Percentiles rank a stretch among this genome's conserved stretches.
Evolutionary conservation across 257 asterid genomes (phyloP).

Genomic region (Mitragyna speciosa): DNA sequence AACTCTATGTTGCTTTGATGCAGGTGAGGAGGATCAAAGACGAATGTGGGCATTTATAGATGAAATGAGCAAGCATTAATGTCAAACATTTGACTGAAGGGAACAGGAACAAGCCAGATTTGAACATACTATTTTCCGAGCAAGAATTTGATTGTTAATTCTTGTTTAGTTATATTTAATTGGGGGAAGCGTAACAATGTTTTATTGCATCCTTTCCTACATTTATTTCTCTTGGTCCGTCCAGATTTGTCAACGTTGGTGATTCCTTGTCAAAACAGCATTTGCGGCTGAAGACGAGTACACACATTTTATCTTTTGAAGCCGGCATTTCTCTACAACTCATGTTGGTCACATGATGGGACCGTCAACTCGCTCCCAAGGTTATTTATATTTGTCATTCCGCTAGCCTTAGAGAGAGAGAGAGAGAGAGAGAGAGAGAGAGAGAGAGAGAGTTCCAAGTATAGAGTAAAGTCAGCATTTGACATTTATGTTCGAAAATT

Average conservation of each 20-base stretch:
- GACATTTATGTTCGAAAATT: too few relatives aligned
- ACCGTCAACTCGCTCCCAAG: too few relatives aligned
- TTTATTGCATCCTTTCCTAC: background rate
- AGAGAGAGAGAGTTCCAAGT: too few relatives aligned
- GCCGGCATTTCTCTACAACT: background rate
- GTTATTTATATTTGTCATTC: too few relatives aligned
- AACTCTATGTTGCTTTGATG: background rate
- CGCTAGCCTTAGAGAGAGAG: too few relatives aligned
- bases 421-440: too few relatives aligned
- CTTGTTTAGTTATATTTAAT: background rate
- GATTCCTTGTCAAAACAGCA: slow-evolving; percentile 3
- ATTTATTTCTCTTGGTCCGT: background rate
- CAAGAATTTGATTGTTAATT: background rate
- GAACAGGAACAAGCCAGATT: background rate
- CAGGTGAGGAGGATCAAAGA: background rate
- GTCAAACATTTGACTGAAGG: slow-evolving; percentile 15
- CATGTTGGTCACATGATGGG: background rate
- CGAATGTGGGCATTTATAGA: slow-evolving; percentile 22
- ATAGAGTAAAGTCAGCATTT: too few relatives aligned
- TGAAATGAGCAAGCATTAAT: background rate
- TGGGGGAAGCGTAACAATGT: background rate
- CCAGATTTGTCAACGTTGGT: slow-evolving; percentile 7
- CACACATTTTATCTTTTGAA: slow-evolving; percentile 11
- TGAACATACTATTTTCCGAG: background rate
- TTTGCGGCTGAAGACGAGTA: slow-evolving; percentile 19